phyloP scores from a whole-genome alignment of 169 alveolate species.

The Blepharisma undulans region DNA sequence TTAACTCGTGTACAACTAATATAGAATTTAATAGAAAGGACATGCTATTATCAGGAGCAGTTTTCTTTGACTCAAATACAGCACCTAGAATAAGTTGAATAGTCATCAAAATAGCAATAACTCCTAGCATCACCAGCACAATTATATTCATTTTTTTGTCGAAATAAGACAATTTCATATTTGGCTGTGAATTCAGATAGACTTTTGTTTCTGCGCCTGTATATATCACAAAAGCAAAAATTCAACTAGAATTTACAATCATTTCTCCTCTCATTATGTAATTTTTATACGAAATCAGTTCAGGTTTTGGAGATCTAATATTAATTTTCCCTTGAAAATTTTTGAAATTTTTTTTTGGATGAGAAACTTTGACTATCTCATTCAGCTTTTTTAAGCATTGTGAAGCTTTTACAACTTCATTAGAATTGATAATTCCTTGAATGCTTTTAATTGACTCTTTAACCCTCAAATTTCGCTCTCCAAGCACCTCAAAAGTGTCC shows the following conservation, averaged over 20 bases:
- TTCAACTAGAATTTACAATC: slow-evolving; percentile 87
- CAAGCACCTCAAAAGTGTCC: slow-evolving; percentile 25
- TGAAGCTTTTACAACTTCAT: background rate
- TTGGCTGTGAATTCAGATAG: slow-evolving; percentile 81
- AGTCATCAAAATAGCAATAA: background rate
- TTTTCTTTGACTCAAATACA: background rate
- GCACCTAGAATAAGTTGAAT: background rate
- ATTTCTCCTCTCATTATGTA: slow-evolving; percentile 87
- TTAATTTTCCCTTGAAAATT: background rate
- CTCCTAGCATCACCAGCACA: background rate
- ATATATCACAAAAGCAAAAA: slow-evolving; percentile 86
- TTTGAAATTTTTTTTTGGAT: background rate
- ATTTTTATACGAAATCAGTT: slow-evolving; percentile 16
- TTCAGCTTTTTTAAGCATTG: background rate
- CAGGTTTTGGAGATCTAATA: background rate
- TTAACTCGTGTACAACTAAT: background rate
- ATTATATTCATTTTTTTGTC: slow-evolving; percentile 47
- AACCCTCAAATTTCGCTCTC: background rate
- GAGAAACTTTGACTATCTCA: background rate
- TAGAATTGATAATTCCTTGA: background rate
- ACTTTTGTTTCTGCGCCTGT: slow-evolving; percentile 90
- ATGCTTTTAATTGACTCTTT: background rate
- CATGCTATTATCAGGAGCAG: background rate
- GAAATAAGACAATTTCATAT: slow-evolving; percentile 67
- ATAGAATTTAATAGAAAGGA: background rate